A percentile compares a stretch with the other conserved stretches of the same genome.
Evolutionary conservation across 257 asterid genomes (phyloP).

Genomic region (Nicotiana sylvestris): DNA sequence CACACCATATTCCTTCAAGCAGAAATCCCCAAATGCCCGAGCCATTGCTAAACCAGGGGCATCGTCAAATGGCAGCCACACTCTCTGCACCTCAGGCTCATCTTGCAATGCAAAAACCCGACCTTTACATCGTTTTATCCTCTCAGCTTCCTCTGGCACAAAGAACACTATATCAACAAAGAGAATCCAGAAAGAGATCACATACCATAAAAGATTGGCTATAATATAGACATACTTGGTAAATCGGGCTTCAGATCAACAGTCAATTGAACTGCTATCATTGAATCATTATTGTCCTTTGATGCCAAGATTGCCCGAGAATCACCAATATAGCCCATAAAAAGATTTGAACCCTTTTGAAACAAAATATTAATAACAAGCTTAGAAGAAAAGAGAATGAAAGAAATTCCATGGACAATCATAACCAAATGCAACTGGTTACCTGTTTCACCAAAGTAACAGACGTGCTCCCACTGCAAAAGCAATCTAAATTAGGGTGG

Average conservation of each 20-base stretch:
- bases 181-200: background rate
- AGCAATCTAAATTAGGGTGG: slow-evolving; percentile 87
- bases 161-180: background rate
- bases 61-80: slow-evolving; percentile 96
- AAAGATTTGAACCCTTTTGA: slow-evolving; percentile 75
- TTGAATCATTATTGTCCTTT: slow-evolving; percentile 60
- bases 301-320: slow-evolving; percentile 94
- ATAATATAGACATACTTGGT: slow-evolving; percentile 50
- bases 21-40: slow-evolving; percentile 96
- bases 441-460: slow-evolving; percentile 85
- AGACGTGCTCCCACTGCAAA: slow-evolving; percentile 99
- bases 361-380: slow-evolving; percentile 7
- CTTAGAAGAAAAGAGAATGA: background rate
- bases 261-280: slow-evolving; percentile 86
- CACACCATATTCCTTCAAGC: slow-evolving; percentile 96
- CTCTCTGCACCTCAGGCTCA: slow-evolving; percentile 97
- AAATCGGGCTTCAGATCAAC: slow-evolving; percentile 96
- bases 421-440: slow-evolving; percentile 5
- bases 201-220: background rate
- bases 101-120: slow-evolving; percentile 97
- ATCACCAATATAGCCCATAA: slow-evolving; percentile 89
- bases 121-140: slow-evolving; percentile 91
- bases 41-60: slow-evolving; percentile 99
- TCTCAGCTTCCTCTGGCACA: slow-evolving; percentile 85
- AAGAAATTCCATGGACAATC: background rate